Base-by-base conservation (phyloP, 2,329 filamentous ascomycete species). In the Hymenoscyphus albidus region DNA sequence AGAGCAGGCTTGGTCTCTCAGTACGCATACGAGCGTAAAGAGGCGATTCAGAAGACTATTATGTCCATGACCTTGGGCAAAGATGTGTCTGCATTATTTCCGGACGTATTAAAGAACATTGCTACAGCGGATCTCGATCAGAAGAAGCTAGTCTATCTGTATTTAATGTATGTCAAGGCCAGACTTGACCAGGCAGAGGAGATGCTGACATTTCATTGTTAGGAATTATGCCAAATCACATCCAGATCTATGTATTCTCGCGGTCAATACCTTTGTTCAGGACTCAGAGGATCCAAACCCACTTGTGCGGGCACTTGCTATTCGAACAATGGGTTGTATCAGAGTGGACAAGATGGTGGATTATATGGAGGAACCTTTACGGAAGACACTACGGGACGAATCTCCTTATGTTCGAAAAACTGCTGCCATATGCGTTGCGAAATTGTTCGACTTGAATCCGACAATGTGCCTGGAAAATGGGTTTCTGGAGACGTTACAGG, bases 181-280 rank as follows among this genome's bases (percentile, higher is more conserved):
- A 14, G 27, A 18, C 39, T 5, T 18, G 18, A 18, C 32, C 58
- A 14, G 3, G n/a, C 51, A 40, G 38, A 54, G 5, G 38, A 67
- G 39, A 58, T 55, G 61, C 63, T 65, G 18, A 63, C 70, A 61
- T 71, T 67, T 51, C 38, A 48, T 54, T 39, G 22, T 38, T 69
- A 97, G 93, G 93, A 99, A 99, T 79, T 99, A 99, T 79, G 95
- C 95, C 74, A 99, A 99, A 82, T 97, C 94, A 70, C 95, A 99
- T 79, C 95, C 95, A 39, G 95, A 99, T 76, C 88, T 99, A 42
- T 99, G 95, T 78, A 99, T 99, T 79, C 88, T 99, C 72, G 95
- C 95, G 70, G 95, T 99, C 75, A 99, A 99, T 77, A 99, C 95
- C 14, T 99, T 99, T 75, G 95, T 98, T 5, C 95, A 99, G 83